Evolutionary conservation across 2,329 filamentous ascomycete species (phyloP).

Genomic region (Pleoardoris graminearum): DNA sequence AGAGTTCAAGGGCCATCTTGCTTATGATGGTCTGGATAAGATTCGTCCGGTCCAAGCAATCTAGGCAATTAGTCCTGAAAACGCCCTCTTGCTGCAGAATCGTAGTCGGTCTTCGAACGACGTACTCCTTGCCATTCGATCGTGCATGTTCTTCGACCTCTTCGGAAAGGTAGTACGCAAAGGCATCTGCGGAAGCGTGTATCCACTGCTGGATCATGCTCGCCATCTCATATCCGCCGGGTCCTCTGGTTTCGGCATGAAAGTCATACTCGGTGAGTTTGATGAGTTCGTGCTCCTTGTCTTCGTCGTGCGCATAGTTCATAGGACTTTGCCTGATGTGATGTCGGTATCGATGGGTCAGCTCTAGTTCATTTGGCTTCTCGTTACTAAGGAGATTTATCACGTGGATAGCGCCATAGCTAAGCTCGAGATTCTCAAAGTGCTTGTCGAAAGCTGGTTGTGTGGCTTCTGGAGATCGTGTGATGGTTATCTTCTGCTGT

Average conservation of each 20-base stretch:
- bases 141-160: slow-evolving; percentile 61
- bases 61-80: slow-evolving; percentile 93
- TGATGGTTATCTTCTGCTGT: slow-evolving; percentile 92
- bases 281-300: slow-evolving; percentile 72
- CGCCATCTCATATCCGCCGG: slow-evolving; percentile 88
- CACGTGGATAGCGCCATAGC: slow-evolving; percentile 88
- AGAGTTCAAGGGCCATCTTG: slow-evolving; percentile 86
- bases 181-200: slow-evolving; percentile 76
- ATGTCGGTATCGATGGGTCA: slow-evolving; percentile 76
- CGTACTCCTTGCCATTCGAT: slow-evolving; percentile 47
- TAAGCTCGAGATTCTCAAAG: slow-evolving; percentile 81
- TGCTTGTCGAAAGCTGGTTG: slow-evolving; percentile 96
- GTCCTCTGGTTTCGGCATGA: slow-evolving; percentile 87
- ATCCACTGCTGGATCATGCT: slow-evolving; percentile 79
- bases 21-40: slow-evolving; percentile 95
- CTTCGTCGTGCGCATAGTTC: slow-evolving; percentile 60
- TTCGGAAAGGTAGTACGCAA: slow-evolving; percentile 89
- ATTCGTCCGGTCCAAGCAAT: slow-evolving; percentile 95
- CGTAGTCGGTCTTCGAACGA: slow-evolving; percentile 58
- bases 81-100: slow-evolving; percentile 92
- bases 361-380: slow-evolving; percentile 82
- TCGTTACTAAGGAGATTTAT: slow-evolving; percentile 91
- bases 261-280: slow-evolving; percentile 92
- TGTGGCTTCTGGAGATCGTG: slow-evolving; percentile 83
- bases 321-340: slow-evolving; percentile 76